phyloP scores from a whole-genome alignment of 2,329 filamentous ascomycete genomes.

The Mycosphaerella arachidis region DNA sequence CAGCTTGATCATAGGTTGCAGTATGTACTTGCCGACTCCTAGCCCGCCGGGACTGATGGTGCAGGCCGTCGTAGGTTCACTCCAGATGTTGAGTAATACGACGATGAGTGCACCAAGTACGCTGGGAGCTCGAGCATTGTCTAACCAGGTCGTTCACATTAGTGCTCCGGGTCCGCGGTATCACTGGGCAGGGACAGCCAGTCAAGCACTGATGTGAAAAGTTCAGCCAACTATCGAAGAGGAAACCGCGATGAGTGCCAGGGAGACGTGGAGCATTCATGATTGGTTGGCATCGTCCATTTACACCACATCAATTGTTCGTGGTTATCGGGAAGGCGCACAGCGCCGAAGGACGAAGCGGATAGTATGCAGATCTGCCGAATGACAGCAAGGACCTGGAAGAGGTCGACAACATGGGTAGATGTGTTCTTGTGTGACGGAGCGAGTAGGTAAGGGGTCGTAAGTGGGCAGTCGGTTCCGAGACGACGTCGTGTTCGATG shows the following conservation, averaged over 20 bases:
- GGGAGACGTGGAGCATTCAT: neutral
- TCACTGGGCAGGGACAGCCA: neutral
- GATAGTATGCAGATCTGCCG: neutral
- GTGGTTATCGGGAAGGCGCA: neutral
- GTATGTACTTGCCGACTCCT: too few relatives aligned
- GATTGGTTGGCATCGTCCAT: neutral
- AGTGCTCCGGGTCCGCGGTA: neutral
- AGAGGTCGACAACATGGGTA: neutral
- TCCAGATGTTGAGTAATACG: neutral
- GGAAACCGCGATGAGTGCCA: neutral
- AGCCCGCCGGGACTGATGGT: too few relatives aligned
- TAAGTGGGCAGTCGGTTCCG: too few relatives aligned
- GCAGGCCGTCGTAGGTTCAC: neutral
- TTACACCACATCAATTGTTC: neutral
- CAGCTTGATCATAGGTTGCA: neutral
- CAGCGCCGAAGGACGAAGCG: neutral
- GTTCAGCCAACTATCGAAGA: neutral
- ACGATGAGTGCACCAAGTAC: neutral
- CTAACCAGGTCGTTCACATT: neutral
- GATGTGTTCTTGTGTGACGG: neutral
- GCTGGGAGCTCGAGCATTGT: neutral
- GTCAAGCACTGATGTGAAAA: neutral
- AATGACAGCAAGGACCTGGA: neutral
- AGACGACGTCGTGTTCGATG: too few relatives aligned
- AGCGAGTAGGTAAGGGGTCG: neutral